Base-by-base conservation (phyloP, 768 basidiomycete species). In the Lactifluus piperatus region DNA sequence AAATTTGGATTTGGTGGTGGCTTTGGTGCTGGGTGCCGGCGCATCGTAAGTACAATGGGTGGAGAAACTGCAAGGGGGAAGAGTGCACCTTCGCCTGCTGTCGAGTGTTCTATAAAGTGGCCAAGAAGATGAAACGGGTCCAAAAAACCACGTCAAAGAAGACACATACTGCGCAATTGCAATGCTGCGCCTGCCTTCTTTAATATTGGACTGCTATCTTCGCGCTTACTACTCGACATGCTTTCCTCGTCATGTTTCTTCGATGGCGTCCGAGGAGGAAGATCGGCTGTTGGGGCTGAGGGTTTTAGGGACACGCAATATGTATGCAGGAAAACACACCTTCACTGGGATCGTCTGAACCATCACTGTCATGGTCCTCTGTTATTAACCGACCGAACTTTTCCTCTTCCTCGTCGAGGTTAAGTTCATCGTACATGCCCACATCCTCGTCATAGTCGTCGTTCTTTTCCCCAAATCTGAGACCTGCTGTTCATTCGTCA, bases 381-480 rank as follows among this genome's bases (percentile, higher is more conserved):
- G 84, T 83, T 58, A 71, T 76, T 54, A 80, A 81, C 44, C 90
- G 76, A 56, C 90, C 88, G 68, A 94, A 93, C 69, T 90, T 88
- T 75, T 93, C 93, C 69, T 98, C 95, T 71, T 97, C 93, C 68
- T 97, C 95, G 66, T 97, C 91, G 47, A 99, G 86, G 67, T 91
- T 91, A 62, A 99, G 90, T 16, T 98, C 97, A 66, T 98, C 97
- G 68, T 99, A 99, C 51, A 99, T 89, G 48, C 91, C 94, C 70
- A 94, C 89, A 68, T 98, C 92, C 70, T 95, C 94, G 58, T 98
- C 94, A 71, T 97, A 99, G 67, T 91, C 88, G 67, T 98, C 97
- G 54, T 95, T 93, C 97, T 98, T 71, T 51, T 45, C 5, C 45
- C 29, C 10, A 11, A 20, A 44, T 32, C 22, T 44, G 18, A 51